Base-by-base conservation (phyloP, 768 basidiomycete genomes). In the Lactarius evosmus region DNA sequence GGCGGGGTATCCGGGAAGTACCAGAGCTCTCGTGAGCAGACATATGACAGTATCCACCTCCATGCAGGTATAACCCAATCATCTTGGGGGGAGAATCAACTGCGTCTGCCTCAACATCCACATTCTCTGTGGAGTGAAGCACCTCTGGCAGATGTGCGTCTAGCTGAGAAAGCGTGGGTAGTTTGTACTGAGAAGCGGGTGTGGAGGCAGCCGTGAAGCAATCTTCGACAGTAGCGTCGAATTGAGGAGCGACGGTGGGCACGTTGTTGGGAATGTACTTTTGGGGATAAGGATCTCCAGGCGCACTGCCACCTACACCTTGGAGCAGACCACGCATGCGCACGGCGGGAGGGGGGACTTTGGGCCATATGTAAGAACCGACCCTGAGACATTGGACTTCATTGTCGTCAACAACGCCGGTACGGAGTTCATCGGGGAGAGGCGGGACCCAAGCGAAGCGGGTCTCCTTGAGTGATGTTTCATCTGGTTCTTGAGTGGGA, bases 21-120 rank as follows among this genome's bases (percentile, higher is more conserved):
- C 77, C 68, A 38, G 79, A 74, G 8, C 70, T 72, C 69, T 84
- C 83, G 59, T 83, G 82, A 0, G 81, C 83, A 27, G 82, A 83
- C 80, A 83, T 82, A 65, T 84, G 83, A 66, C 80, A 82, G 62
- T 82, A 84, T 16, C 81, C 83, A 22, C 83, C 82, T 25, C 83
- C 82, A 56, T 84, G 83, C 71, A 83, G 75, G 72, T 80, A 83
- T 17, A 83, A 75, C 2, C 81, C 81, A 38, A 83, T 74, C 36
- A 80, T 50, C 11, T 19, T 58, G 0, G 65, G 59, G 6, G 77
- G 75, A 2, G 70, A 69, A 25, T 74, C 70, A 6, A 69, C 72
- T 7, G 68, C 69, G 19, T 65, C 69, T 8, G 62, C 61, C 60
- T 72, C 72, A 30, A 76, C 65, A 60, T 76, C 71, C 17, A 60